Evolutionary conservation across 345 rosid genomes (phyloP).

Genomic region (Clausena lansium): DNA sequence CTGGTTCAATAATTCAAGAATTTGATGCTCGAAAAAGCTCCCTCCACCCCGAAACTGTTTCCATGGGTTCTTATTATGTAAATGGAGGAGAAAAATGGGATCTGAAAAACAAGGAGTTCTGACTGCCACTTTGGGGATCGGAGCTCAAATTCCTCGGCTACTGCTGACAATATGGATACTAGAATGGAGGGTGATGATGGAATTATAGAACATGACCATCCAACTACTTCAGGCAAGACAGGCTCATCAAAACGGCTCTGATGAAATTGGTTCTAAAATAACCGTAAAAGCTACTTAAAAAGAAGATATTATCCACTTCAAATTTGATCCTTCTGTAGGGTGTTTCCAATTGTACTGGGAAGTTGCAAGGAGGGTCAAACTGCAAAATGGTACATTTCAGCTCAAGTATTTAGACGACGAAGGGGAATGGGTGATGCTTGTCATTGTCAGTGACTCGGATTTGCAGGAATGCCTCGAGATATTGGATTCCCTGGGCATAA

Average conservation of each 20-base stretch:
- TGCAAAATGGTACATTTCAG: constrained; percentile 63
- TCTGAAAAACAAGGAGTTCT: constrained; percentile 20
- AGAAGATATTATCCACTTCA: constrained; percentile 72
- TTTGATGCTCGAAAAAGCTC: constrained; percentile 33
- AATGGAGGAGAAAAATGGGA: constrained; percentile 12
- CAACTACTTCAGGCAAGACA: constrained; percentile 50
- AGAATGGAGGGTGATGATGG: constrained; percentile 40
- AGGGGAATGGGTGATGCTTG: constrained; percentile 88
- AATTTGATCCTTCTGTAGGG: constrained; percentile 59
- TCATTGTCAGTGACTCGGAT: constrained; percentile 65
- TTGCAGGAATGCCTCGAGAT: constrained; percentile 81
- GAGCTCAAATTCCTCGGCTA: constrained; percentile 39
- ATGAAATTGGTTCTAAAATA: constrained; percentile 41
- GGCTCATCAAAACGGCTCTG: constrained; percentile 60
- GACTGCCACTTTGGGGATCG: constrained; percentile 26
- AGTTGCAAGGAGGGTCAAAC: too few relatives aligned
- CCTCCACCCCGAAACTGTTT: constrained; percentile 27
- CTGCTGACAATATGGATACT: constrained; percentile 32
- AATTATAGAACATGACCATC: constrained; percentile 42
- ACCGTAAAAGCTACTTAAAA: constrained; percentile 75
- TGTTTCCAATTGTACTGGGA: constrained; percentile 64
- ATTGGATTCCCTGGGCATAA: constrained; percentile 50
- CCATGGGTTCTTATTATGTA: constrained; percentile 23
- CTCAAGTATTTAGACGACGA: constrained; percentile 89
- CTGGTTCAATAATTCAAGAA: constrained; percentile 44